Evolutionary conservation across 495 filamentous ascomycete species (phyloP).

Genomic region (Aspergillus taichungensis): DNA sequence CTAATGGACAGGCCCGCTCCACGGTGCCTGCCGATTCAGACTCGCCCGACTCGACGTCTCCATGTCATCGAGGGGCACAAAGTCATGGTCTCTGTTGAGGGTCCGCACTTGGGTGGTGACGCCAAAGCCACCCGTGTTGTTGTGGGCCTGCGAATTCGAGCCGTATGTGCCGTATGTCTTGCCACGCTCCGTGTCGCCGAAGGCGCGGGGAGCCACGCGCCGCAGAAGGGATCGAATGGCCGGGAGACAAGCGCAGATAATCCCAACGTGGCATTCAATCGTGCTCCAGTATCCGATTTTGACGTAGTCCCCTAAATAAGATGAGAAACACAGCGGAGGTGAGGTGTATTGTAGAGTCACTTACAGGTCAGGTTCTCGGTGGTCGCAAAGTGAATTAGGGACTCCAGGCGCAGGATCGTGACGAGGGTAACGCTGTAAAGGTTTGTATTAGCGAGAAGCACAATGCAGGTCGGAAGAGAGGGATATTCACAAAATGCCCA

Average conservation of each 20-base stretch:
- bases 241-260: slow-evolving; percentile 28
- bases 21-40: slow-evolving; percentile 3
- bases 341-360: background rate
- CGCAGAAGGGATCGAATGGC: slow-evolving; percentile 23
- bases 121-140: slow-evolving; percentile 5
- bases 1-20: too few species aligned
- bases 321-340: too few species aligned
- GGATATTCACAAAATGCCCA: slow-evolving; percentile 26
- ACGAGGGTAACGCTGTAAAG: slow-evolving; percentile 22
- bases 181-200: slow-evolving; percentile 13
- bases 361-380: slow-evolving; percentile 26
- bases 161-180: background rate
- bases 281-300: slow-evolving; percentile 26
- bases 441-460: too few species aligned
- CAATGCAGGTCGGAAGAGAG: too few species aligned
- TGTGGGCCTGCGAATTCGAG: too few species aligned
- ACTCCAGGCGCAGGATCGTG: slow-evolving; percentile 26
- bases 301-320: slow-evolving; percentile 26
- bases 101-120: slow-evolving; percentile 1
- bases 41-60: slow-evolving; percentile 15
- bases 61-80: slow-evolving; percentile 19
- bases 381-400: slow-evolving; percentile 23
- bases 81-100: background rate
- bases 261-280: slow-evolving; percentile 24
- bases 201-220: slow-evolving; percentile 15